Percentiles rank a stretch among this genome's conserved stretches.
Conservation (phyloP, 805 yeast genomes). For the Ogataea trehalophila region DNA sequence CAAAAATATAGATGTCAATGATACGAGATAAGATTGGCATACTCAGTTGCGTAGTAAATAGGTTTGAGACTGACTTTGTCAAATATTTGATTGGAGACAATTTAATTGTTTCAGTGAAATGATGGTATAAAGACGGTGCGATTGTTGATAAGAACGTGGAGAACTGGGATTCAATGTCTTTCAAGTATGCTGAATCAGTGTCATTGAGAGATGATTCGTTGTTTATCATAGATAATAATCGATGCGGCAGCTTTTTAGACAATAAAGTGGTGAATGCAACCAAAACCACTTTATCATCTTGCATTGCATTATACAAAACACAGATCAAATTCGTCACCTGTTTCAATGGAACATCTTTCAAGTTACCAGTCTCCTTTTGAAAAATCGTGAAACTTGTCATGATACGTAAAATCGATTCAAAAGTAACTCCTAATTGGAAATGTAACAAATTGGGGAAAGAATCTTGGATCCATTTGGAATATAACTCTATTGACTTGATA, state of each 20-base stretch:
- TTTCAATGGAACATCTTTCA: conserved; percentile 10
- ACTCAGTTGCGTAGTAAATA: conserved; percentile 42
- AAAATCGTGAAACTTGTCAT: conserved; percentile 18
- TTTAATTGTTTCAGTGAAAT: conserved; percentile 24
- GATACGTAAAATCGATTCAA: conserved; percentile 25
- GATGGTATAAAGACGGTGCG: neutral
- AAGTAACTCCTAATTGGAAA: conserved; percentile 27
- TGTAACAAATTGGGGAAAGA: conserved; percentile 25
- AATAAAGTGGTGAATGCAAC: conserved; percentile 23
- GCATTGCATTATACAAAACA: conserved; percentile 22
- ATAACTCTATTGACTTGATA: conserved; percentile 19
- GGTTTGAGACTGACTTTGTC: conserved; percentile 36
- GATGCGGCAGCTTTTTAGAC: conserved; percentile 24
- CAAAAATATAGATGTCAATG: conserved; percentile 57
- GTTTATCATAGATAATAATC: conserved; percentile 7
- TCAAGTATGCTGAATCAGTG: conserved; percentile 21
- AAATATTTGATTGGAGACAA: conserved; percentile 41
- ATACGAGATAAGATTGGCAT: conserved; percentile 45
- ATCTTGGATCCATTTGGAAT: conserved; percentile 20
- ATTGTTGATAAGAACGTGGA: conserved; percentile 35
- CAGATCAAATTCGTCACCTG: conserved; percentile 23
- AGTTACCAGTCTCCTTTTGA: conserved; percentile 6
- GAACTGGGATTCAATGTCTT: conserved; percentile 42
- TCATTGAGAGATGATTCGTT: conserved; percentile 2
- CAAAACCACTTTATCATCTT: conserved; percentile 20